Base-by-base conservation (phyloP, 164 flowering plant genomes). In the Aristolochia californica region DNA sequence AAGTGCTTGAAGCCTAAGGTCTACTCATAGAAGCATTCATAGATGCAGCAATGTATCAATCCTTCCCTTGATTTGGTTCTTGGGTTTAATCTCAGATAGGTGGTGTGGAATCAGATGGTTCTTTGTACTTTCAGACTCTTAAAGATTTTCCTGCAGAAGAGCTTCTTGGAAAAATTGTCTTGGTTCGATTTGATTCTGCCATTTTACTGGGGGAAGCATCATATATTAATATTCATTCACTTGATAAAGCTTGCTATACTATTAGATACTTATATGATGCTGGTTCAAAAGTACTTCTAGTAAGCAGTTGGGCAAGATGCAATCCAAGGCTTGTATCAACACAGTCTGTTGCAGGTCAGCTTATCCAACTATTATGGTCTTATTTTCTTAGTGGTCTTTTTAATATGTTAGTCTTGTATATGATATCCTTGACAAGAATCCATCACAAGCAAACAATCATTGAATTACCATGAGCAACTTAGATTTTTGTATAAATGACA, bases 111-210 rank as follows among this genome's bases (percentile, higher is more conserved):
- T 53, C 45, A 20, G 64, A 71, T 57, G 43, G 28, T 34, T 47
- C 77, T 10, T 84, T 83, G 21, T 63, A 54, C 28, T 61, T 90
- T 48, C 93, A 75, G 75, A 78, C 88, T 59, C 94, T 87, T 51
- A 70, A 70, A 62, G 48, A 59, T 14, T 82, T 77, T 65, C 88
- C 91, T 0, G 74, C 50, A 67, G 75, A 81, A 64, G 73, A 81
- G 62, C 85, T 90, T 45, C 53, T 56, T 56, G 77, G 70, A 38
- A 87, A 81, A 70, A 73, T 81, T 66, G 88, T 80, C 26, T 59
- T 87, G 85, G 94, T 87, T 47, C 78, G 95, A 62, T 78, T 85
- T 73, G 95, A 90, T 72, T 70, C 85, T 43, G 55, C 68, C 45
- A 24, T 78, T 48, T 61, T 87, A 66, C 75, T 82, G 30, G 24